phyloP scores from a whole-genome alignment of 2,329 filamentous ascomycete species.

The Alternaria postmessia region DNA sequence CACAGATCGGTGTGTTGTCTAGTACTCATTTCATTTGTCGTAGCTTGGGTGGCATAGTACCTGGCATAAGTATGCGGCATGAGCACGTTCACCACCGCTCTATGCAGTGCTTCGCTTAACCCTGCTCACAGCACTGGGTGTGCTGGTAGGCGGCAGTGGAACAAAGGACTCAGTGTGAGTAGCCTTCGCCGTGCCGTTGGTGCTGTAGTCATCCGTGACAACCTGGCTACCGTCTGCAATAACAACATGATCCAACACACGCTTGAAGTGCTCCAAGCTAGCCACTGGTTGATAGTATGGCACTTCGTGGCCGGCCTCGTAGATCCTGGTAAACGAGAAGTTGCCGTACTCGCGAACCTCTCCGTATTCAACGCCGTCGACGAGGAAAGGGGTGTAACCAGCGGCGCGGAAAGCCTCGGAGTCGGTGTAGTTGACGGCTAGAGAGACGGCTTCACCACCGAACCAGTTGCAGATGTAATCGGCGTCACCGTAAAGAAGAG shows the following conservation, averaged over 20 bases:
- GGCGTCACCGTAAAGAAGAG: constrained; percentile 65
- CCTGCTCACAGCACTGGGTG: constrained; percentile 5
- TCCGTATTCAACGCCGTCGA: constrained; percentile 68
- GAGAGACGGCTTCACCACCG: constrained; percentile 76
- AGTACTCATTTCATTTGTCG: background rate
- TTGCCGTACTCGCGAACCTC: constrained; percentile 79
- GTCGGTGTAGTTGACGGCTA: constrained; percentile 61
- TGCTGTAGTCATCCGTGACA: constrained; percentile 39
- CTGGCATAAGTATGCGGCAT: background rate
- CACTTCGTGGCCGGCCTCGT: constrained; percentile 62
- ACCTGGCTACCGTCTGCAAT: constrained; percentile 42
- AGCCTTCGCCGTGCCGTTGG: constrained; percentile 41
- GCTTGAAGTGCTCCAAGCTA: constrained; percentile 40
- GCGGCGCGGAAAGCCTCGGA: constrained; percentile 65
- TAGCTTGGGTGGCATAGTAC: background rate
- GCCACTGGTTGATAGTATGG: constrained; percentile 54
- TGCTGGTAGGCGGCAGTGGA: constrained; percentile 36
- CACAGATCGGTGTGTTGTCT: background rate
- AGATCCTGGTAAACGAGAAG: constrained; percentile 60
- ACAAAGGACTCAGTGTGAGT: constrained; percentile 45
- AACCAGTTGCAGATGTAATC: constrained; percentile 70
- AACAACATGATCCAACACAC: constrained; percentile 35
- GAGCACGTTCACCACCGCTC: background rate
- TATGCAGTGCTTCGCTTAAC: constrained; percentile 1
- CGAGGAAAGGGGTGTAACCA: constrained; percentile 74